Base-by-base conservation (phyloP, 345 rosid species). In the Lagerstroemia speciosa region DNA sequence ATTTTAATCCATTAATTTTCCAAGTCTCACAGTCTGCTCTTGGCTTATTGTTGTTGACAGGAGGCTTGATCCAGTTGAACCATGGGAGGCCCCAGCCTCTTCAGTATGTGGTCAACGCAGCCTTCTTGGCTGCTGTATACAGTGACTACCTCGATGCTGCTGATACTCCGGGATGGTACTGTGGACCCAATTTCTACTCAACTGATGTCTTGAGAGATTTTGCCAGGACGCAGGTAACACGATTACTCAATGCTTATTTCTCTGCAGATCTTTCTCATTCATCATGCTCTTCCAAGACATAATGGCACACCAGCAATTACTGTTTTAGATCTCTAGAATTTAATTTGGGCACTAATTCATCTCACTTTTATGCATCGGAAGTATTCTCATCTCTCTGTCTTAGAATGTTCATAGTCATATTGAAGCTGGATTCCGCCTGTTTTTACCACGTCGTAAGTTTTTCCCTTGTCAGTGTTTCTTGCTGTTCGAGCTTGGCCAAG, bases 71-170 rank as follows among this genome's bases (percentile, higher is more conserved):
- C 48, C 82, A 92, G 74, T 77, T 94, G 70, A 94, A 89, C 81
- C 98, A 89, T 67, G 99, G 99, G 74, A 78, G 77, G 62, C 98
- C 97, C n/a, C 99, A 91, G 82, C 99, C 98, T 31, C 89, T 94
- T 62, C 99, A 94, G 69, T 94, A 94, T 74, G 83, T 86, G 11
- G 96, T 78, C 50, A 91, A 94, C 79, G 96, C 99, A 60, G 97
- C 99, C 55, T 94, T 88, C 82, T 77, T 94, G 69, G 99, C 99
- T 0, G 67, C 93, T 11, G 45, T 89, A 22, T 94, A 72, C 69
- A 85, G 91, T 74, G 99, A 94, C 81, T 94, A 91, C 78, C 93
- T 94, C 40, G 98, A 91, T 57, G 97, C 96, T 81, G 92, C 96
- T 38, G 92, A 91, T 82, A 89, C 97, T 72, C 98, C 97, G 50